Percentiles rank a stretch among this genome's conserved stretches.
Evolutionary conservation across 192 early-diverging fungal genomes (phyloP).

Genomic region (Pilobolus umbonatus): DNA sequence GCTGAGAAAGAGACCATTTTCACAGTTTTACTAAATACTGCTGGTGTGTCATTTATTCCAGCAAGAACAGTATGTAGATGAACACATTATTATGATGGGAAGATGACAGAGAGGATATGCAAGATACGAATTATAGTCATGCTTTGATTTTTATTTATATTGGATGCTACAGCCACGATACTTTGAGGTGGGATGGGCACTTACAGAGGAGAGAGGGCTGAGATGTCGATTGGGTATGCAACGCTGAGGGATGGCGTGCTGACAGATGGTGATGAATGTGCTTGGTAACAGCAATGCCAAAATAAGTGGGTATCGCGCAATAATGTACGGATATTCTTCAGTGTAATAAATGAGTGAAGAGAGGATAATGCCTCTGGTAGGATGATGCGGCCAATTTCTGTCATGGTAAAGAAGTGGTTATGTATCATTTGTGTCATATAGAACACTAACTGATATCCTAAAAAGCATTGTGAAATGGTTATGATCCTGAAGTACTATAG

Average conservation of each 20-base stretch:
- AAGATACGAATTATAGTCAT: constrained; percentile 16
- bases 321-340: constrained; percentile 18
- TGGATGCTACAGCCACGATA: constrained; percentile 7
- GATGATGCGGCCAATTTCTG: constrained; percentile 24
- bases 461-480: constrained; percentile 8
- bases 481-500: constrained; percentile 7
- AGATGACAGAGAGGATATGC: constrained; percentile 18
- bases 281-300: constrained; percentile 23
- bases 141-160: constrained; percentile 8
- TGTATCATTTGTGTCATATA: constrained; percentile 30
- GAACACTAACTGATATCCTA: constrained; percentile 18
- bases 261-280: constrained; percentile 8
- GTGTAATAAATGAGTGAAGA: constrained; percentile 26
- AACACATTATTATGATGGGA: constrained; percentile 15
- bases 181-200: constrained; percentile 9
- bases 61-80: constrained; percentile 15
- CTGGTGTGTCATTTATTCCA: no score
- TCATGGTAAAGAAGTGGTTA: constrained; percentile 21
- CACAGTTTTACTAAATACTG: no score
- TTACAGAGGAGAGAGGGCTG: constrained; percentile 17
- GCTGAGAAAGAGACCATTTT: no score
- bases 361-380: constrained; percentile 20
- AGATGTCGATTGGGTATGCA: constrained; percentile 20
- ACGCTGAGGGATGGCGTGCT: constrained; percentile 5
- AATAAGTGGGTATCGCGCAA: constrained; percentile 17